Percentiles rank a stretch among this genome's conserved stretches.
phyloP scores from a whole-genome alignment of 2,329 filamentous ascomycete genomes.

The Arthroderma uncinatum region DNA sequence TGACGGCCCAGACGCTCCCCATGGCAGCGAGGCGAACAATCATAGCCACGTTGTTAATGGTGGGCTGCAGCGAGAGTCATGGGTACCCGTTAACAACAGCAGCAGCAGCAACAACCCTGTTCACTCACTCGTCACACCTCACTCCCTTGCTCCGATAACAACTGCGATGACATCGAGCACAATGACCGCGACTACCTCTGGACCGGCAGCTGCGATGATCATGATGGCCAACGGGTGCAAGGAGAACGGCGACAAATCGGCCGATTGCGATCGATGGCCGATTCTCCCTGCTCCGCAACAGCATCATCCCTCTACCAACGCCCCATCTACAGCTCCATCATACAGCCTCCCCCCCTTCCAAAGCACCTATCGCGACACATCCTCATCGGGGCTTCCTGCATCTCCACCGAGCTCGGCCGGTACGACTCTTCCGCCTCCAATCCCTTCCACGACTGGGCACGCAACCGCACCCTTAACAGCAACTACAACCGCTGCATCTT shows the following conservation, averaged over 20 bases:
- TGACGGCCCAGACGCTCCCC: slow-evolving; percentile 21
- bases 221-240: neutral
- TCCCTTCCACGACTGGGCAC: slow-evolving; percentile 25
- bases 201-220: neutral
- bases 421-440: slow-evolving; percentile 18
- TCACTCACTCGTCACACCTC: slow-evolving; percentile 23
- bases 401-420: neutral
- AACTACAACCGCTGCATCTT: slow-evolving; percentile 22
- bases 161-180: slow-evolving; percentile 16
- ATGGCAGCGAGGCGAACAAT: neutral
- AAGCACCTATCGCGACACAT: slow-evolving; percentile 23
- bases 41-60: slow-evolving; percentile 22
- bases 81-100: slow-evolving; percentile 31
- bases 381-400: slow-evolving; percentile 11
- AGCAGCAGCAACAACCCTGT: no score
- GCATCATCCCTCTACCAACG: neutral
- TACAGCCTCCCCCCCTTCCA: slow-evolving; percentile 24
- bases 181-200: slow-evolving; percentile 19
- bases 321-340: slow-evolving; percentile 4
- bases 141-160: slow-evolving; percentile 22
- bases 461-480: slow-evolving; percentile 12
- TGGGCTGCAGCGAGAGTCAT: slow-evolving; percentile 30
- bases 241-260: neutral
- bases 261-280: slow-evolving; percentile 11
- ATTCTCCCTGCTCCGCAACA: slow-evolving; percentile 7